Percentiles rank a stretch among this genome's conserved stretches.
phyloP scores from a whole-genome alignment of 441 rosid species.

The Viola pubescens region DNA sequence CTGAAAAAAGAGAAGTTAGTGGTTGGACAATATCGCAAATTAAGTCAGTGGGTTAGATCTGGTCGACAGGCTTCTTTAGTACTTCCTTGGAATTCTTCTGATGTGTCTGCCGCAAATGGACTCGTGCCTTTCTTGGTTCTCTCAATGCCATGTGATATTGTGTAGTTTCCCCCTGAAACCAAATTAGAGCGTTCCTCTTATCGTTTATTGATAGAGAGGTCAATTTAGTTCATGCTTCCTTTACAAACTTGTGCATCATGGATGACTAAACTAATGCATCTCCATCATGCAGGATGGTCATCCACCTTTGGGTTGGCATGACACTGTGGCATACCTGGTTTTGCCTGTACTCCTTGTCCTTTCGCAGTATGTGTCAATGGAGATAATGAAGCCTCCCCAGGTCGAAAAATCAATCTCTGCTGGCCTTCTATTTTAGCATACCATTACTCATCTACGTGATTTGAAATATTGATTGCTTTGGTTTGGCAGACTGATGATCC shows the following conservation, averaged over 20 bases:
- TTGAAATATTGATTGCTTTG: slow-evolving; percentile 15
- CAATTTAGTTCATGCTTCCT: too few relatives aligned
- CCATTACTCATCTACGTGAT: slow-evolving; percentile 9
- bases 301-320: slow-evolving; percentile 90
- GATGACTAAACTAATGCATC: slow-evolving; percentile 22
- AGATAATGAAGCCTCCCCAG: slow-evolving; percentile 97
- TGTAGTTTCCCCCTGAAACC: too few relatives aligned
- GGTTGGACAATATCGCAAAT: slow-evolving; percentile 6
- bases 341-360: slow-evolving; percentile 81
- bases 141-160: not conserved
- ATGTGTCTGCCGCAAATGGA: not conserved
- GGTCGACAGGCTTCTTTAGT: not conserved
- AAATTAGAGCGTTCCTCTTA: too few relatives aligned
- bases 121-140: not conserved
- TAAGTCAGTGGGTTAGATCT: not conserved
- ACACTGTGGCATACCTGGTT: slow-evolving; percentile 89
- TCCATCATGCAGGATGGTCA: slow-evolving; percentile 68
- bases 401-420: slow-evolving; percentile 30
- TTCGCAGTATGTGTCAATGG: slow-evolving; percentile 91
- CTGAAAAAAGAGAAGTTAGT: slow-evolving; percentile 2
- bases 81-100: not conserved
- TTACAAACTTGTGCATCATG: slow-evolving; percentile 4
- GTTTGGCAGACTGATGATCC: slow-evolving; percentile 83
- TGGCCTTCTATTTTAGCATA: slow-evolving; percentile 10
- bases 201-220: too few relatives aligned